These are phyloP conservation scores for Raffaelea ambrosiae DNA, from an alignment of 2,329 filamentous ascomycete genomes.

Conservation along the genomic window DNA sequence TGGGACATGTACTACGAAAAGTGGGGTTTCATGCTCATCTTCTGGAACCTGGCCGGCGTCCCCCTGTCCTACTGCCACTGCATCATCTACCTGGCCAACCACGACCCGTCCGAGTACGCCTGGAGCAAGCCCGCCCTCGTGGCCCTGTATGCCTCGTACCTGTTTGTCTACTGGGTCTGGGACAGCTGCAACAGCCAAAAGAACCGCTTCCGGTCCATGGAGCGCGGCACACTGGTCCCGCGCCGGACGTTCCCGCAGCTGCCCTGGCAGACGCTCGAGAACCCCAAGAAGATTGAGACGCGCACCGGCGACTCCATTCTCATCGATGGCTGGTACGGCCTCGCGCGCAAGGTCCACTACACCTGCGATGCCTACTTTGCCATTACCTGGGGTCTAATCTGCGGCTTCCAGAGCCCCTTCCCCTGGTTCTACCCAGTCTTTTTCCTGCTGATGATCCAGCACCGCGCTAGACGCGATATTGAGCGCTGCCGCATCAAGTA, in stretches of 20 bases:
- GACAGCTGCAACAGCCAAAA: constrained; percentile 78
- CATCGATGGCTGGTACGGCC: constrained; percentile 69
- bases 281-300: constrained; percentile 63
- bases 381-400: constrained; percentile 70
- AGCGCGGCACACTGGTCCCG: constrained; percentile 53
- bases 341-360: constrained; percentile 72
- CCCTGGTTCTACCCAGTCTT: constrained; percentile 89
- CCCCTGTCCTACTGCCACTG: constrained; percentile 78
- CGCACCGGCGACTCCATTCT: constrained; percentile 62
- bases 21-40: constrained; percentile 83
- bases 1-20: constrained; percentile 92
- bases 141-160: constrained; percentile 53
- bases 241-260: constrained; percentile 73
- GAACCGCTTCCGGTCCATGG: constrained; percentile 68
- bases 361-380: constrained; percentile 74
- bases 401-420: constrained; percentile 70
- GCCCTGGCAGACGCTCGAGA: constrained; percentile 66
- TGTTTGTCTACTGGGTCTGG: constrained; percentile 77
- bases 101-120: constrained; percentile 58
- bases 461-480: constrained; percentile 70
- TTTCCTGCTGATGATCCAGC: constrained; percentile 73
- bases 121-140: constrained; percentile 57
- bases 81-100: constrained; percentile 71
- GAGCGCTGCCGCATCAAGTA: constrained; percentile 71
- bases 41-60: constrained; percentile 80